Percentiles rank a stretch among this genome's conserved stretches.
phyloP scores from a whole-genome alignment of 768 basidiomycete species.

The Auricularia auricula-judae region DNA sequence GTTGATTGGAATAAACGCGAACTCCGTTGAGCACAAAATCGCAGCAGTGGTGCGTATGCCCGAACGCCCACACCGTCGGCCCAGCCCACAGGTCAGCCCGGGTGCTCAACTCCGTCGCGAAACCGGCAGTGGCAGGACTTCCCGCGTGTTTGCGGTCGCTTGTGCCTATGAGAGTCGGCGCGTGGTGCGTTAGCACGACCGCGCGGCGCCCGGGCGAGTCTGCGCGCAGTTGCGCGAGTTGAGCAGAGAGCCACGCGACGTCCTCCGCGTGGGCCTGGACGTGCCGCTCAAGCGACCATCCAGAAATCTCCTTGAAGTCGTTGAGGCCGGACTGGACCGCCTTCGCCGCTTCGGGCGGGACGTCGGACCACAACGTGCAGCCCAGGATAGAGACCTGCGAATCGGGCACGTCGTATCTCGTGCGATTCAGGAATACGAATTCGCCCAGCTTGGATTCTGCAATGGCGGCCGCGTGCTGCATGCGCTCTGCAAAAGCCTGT shows the following conservation, averaged over 20 bases:
- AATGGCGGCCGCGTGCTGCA: background rate
- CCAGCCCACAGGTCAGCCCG: conserved; percentile 20
- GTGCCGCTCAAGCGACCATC: conserved; percentile 17
- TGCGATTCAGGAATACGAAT: conserved; percentile 24
- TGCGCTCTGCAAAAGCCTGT: background rate
- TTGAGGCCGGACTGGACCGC: conserved; percentile 18
- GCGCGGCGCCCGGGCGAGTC: conserved; percentile 21
- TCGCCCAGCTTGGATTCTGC: conserved; percentile 6
- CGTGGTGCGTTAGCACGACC: conserved; percentile 30
- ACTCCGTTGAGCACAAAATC: background rate
- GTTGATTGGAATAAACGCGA: background rate
- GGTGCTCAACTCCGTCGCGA: conserved; percentile 21
- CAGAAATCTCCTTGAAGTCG: conserved; percentile 24
- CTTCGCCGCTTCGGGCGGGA: conserved; percentile 19
- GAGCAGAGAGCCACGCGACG: conserved; percentile 21
- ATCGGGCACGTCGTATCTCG: conserved; percentile 21
- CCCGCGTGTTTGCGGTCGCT: conserved; percentile 20
- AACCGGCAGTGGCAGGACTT: conserved; percentile 17
- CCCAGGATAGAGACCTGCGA: conserved; percentile 25
- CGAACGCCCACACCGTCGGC: conserved; percentile 24
- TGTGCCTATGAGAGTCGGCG: conserved; percentile 26
- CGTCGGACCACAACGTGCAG: conserved; percentile 28
- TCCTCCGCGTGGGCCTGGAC: conserved; percentile 18
- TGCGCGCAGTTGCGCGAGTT: conserved; percentile 12
- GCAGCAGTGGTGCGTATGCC: background rate